These are phyloP conservation scores for Rhodotorula kratochvilovae DNA, from an alignment of 768 basidiomycete species.

Conservation along the genomic window DNA sequence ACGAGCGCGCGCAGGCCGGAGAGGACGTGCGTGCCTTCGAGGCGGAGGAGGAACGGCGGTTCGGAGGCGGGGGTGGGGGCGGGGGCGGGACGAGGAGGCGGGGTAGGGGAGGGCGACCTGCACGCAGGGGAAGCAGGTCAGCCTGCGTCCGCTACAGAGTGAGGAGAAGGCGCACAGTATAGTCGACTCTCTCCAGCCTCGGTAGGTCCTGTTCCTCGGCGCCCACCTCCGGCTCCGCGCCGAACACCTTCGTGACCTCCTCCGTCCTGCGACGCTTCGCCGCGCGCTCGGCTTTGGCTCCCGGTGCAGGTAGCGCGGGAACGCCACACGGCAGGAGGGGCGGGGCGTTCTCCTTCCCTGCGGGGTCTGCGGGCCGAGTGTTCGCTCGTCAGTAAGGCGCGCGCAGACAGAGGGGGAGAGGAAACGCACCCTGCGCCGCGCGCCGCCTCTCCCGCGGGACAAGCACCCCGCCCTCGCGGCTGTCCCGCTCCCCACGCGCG, in stretches of 20 bases:
- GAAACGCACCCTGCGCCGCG: no score
- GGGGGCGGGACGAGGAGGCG: neutral
- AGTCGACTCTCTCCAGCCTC: constrained; percentile 8
- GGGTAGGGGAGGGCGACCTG: constrained; percentile 8
- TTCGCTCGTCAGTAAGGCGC: no score
- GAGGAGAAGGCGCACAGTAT: constrained; percentile 5
- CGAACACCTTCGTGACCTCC: constrained; percentile 1
- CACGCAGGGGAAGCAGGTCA: no score
- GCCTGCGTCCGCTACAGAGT: no score
- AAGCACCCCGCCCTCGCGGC: neutral
- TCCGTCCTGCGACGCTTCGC: constrained; percentile 12
- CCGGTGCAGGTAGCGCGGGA: neutral
- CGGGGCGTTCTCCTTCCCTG: no score
- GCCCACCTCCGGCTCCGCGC: neutral
- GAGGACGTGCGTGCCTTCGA: constrained; percentile 21
- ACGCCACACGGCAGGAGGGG: neutral
- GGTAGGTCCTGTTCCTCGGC: no score
- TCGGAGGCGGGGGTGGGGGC: no score
- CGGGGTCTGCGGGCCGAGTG: no score
- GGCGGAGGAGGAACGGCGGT: constrained; percentile 11
- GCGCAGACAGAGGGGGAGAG: no score
- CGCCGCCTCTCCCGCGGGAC: no score
- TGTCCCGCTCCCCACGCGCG: constrained; percentile 26
- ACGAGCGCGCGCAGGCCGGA: constrained; percentile 8
- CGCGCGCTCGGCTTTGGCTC: neutral